phyloP scores from a whole-genome alignment of 352 stramenopile species.

The Phytophthora podocarpi region DNA sequence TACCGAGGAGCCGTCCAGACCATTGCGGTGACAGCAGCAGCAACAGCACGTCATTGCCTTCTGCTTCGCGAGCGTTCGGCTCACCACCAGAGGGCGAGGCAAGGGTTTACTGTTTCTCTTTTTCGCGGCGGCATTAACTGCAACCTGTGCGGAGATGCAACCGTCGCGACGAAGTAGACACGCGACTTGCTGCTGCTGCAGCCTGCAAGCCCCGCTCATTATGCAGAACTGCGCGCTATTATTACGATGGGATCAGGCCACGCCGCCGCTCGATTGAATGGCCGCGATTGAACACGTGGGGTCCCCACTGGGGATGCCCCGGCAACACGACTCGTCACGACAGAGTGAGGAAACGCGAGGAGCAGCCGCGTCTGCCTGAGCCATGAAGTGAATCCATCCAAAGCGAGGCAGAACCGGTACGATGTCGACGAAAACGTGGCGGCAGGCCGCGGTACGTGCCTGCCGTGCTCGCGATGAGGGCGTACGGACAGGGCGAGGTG shows the following conservation, averaged over 20 bases:
- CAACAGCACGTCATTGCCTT: slow-evolving; percentile 12
- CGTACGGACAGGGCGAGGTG: slow-evolving; percentile 21
- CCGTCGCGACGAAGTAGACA: not conserved
- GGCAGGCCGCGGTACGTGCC: slow-evolving; percentile 29
- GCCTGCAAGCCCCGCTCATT: not conserved
- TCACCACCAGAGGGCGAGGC: slow-evolving; percentile 4
- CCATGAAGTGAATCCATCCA: slow-evolving; percentile 38
- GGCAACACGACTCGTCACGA: slow-evolving; percentile 11
- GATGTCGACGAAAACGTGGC: slow-evolving; percentile 28
- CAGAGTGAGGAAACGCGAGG: slow-evolving; percentile 5
- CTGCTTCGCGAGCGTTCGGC: slow-evolving; percentile 6
- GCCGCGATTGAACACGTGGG: slow-evolving; percentile 29
- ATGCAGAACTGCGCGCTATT: no score
- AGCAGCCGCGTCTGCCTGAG: slow-evolving; percentile 32
- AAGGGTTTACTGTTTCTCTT: slow-evolving; percentile 31
- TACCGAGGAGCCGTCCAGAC: no score
- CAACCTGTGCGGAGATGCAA: slow-evolving; percentile 3
- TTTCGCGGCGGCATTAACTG: slow-evolving; percentile 21
- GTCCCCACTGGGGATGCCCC: no score
- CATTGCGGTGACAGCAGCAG: not conserved
- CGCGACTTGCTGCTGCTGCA: not conserved
- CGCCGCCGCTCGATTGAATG: slow-evolving; percentile 14
- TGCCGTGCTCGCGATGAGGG: slow-evolving; percentile 9
- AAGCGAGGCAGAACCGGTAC: slow-evolving; percentile 31
- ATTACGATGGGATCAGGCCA: no score